phyloP scores from a whole-genome alignment of 164 flowering plant genomes.

The Vitis cinerea region DNA sequence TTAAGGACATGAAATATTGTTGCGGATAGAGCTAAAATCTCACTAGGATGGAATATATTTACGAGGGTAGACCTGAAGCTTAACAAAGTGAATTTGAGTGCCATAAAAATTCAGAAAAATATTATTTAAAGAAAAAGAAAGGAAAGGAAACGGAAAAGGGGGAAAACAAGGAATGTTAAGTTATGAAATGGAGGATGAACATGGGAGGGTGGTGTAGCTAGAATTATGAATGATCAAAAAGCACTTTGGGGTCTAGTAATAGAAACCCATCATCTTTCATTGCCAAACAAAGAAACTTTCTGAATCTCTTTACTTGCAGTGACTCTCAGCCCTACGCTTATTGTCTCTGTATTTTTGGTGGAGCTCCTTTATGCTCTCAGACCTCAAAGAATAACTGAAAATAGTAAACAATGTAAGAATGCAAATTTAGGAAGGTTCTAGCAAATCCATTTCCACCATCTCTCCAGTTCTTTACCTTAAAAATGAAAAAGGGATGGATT shows the following conservation, averaged over 20 bases:
- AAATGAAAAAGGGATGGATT: constrained; percentile 6
- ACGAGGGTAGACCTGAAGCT: too few species aligned
- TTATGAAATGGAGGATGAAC: not conserved
- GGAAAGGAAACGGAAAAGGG: too few species aligned
- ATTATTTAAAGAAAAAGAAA: too few species aligned
- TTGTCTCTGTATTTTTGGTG: constrained; percentile 1
- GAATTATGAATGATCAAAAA: not conserved
- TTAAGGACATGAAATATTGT: too few species aligned
- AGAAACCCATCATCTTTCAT: constrained; percentile 1
- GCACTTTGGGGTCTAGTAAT: constrained; percentile 9
- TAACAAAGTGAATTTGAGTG: too few species aligned
- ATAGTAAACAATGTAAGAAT: not conserved
- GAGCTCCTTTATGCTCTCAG: constrained; percentile 20
- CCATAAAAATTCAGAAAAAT: too few species aligned
- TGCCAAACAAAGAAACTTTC: constrained; percentile 8
- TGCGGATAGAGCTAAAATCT: too few species aligned
- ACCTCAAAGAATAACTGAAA: not conserved
- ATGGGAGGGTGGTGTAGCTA: not conserved
- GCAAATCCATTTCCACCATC: not conserved
- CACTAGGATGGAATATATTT: too few species aligned
- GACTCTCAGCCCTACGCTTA: constrained; percentile 6
- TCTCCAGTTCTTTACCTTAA: constrained; percentile 3
- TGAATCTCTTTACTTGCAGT: constrained; percentile 5
- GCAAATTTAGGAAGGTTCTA: constrained; percentile 2
- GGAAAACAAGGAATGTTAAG: too few species aligned